Evolutionary conservation across 2,329 filamentous ascomycete species (phyloP), one percentile per base, ranked within the genome.

Genomic region (Graphilbum ipis-grandicollis): DNA sequence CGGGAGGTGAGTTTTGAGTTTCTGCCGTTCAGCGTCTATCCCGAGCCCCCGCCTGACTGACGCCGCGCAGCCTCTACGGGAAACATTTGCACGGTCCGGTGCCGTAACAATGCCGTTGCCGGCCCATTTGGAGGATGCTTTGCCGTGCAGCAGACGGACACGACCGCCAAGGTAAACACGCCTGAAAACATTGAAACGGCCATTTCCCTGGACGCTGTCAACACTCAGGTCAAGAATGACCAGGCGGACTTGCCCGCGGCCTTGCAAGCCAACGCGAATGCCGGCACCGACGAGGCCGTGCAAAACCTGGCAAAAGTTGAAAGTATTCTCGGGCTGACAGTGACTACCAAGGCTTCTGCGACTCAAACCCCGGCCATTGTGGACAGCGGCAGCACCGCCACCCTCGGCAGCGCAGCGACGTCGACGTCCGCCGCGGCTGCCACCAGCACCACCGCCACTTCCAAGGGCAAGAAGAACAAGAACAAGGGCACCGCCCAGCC

Each of bases 41-140:
- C 22, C 10, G 5, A 2, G 2, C 13, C 19, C 5, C 22, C 10
- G 15, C 13, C 19, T 28, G 7, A 28, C 26, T n/a, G n/a, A 17
- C 34, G 19, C 15, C 9, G 10, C 8, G 9, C 19, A 63, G 63
- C 55, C 8, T 69, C 69, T 0, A 69, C 68, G 2, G 71, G 72
- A 31, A 65, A 71, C 38, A 47, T 72, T 29, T 71, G 68, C 57
- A 73, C 68, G 1, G 58, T 74, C 17, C 63, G 70, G 26, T 74
- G 70, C 57, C 59, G 67, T 17, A 75, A 75, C 56, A 67, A 63
- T 39, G 66, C 68, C 4, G 52, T 63, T 4, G 44, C 44, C 25
- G 44, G 43, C 28, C 44, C 44, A 6, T 74, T 74, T 38, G 51
- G 51, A 17, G 47, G 69, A 35, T 75, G 70, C 52, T 65, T 74